These are phyloP conservation scores for Vaccinium corymbosum DNA, from an alignment of 148 eudicot genomes.

Conservation along the genomic window DNA sequence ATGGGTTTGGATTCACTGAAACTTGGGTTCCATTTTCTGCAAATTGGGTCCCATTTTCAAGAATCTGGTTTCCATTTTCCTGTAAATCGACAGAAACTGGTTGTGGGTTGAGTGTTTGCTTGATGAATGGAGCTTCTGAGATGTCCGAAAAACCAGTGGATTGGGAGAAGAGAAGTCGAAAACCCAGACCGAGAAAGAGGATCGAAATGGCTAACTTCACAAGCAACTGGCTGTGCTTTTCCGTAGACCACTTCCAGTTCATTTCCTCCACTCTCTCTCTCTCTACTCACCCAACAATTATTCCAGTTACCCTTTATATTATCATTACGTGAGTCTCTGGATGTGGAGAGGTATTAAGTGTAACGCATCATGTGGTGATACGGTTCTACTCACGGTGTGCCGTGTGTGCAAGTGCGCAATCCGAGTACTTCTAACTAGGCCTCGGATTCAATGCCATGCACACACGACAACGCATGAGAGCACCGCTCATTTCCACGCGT, in stretches of 20 bases:
- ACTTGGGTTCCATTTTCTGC: not conserved
- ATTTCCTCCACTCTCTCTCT: not conserved
- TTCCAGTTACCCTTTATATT: not conserved
- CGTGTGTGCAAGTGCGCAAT: no score
- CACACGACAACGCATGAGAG: no score
- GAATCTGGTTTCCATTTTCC: not conserved
- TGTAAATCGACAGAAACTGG: not conserved
- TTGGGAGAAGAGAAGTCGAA: conserved; percentile 32
- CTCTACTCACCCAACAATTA: not conserved
- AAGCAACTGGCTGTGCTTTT: conserved; percentile 29
- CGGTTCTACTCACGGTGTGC: no score
- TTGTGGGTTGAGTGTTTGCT: not conserved
- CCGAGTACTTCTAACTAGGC: no score
- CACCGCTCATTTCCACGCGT: no score
- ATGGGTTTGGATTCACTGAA: not conserved
- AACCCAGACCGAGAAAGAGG: conserved; percentile 32
- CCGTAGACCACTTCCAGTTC: conserved; percentile 16
- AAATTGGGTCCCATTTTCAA: not conserved
- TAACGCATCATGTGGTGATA: no score
- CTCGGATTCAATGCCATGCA: no score
- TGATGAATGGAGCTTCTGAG: not conserved
- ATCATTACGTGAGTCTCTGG: no score
- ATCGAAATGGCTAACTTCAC: conserved; percentile 33
- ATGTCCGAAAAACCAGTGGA: conserved; percentile 23
- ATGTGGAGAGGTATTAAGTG: no score